These are phyloP conservation scores for Cronartium ribicola DNA, from an alignment of 1,284 basidiomycete species.

Conservation along the genomic window DNA sequence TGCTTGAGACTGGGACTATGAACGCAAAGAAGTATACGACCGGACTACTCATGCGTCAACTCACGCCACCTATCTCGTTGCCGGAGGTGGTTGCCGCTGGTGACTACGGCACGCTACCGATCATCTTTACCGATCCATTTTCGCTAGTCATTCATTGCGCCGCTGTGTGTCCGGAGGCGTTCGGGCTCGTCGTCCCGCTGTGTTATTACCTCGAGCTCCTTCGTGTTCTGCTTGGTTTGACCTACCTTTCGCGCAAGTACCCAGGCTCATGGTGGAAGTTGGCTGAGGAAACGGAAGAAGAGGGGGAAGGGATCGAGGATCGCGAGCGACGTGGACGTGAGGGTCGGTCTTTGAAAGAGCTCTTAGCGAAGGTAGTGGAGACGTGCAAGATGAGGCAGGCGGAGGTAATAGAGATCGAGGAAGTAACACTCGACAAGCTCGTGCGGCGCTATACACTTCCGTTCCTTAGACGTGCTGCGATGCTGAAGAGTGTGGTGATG, in stretches of 20 bases:
- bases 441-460: slow-evolving; percentile 57
- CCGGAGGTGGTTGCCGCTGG: slow-evolving; percentile 6
- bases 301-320: slow-evolving; percentile 3
- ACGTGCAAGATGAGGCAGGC: slow-evolving; percentile 27
- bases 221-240: slow-evolving; percentile 71
- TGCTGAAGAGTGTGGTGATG: slow-evolving; percentile 61
- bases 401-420: slow-evolving; percentile 29
- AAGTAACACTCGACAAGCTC: slow-evolving; percentile 25
- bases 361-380: slow-evolving; percentile 19
- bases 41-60: slow-evolving; percentile 66
- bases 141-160: slow-evolving; percentile 81
- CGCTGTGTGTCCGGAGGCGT: slow-evolving; percentile 76
- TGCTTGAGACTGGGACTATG: slow-evolving; percentile 38
- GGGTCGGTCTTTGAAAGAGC: slow-evolving; percentile 1
- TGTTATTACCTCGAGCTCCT: slow-evolving; percentile 84
- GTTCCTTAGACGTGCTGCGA: slow-evolving; percentile 84
- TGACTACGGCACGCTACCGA: slow-evolving; percentile 54
- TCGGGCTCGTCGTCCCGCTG: slow-evolving; percentile 75
- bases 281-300: not conserved
- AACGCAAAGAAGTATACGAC: slow-evolving; percentile 50
- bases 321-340: slow-evolving; percentile 14
- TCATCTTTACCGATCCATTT: slow-evolving; percentile 76
- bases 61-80: slow-evolving; percentile 63
- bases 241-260: slow-evolving; percentile 6
- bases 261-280: slow-evolving; percentile 30